Conservation (phyloP, 1,139 yeast species). For the Trichomonascaceae sp. region DNA sequence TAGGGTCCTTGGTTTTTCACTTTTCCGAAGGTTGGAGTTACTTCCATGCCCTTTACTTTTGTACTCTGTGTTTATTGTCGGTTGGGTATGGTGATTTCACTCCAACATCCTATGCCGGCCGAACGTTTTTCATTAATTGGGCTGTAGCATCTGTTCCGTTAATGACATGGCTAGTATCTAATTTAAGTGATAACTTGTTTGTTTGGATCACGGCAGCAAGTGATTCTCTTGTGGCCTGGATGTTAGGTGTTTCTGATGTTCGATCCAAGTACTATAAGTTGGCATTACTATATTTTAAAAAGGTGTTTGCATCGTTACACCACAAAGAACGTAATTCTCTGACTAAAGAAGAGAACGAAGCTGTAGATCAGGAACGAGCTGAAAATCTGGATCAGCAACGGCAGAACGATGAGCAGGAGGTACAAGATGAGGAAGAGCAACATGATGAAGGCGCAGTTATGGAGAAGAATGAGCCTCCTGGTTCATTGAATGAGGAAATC, state of each 20-base stretch:
- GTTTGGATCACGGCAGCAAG: conserved; percentile 13
- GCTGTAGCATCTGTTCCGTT: conserved; percentile 76
- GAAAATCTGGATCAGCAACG: not conserved
- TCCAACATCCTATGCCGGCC: conserved; percentile 58
- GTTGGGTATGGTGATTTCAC: conserved; percentile 80
- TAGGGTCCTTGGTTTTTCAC: conserved; percentile 63
- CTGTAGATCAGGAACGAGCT: conserved; percentile 10
- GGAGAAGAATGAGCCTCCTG: conserved; percentile 5
- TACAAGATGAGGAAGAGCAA: not conserved
- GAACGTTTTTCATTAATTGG: conserved; percentile 72
- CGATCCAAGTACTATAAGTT: conserved; percentile 13
- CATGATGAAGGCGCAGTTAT: conserved; percentile 6
- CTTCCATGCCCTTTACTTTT: conserved; percentile 63
- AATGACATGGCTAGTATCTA: conserved; percentile 75
- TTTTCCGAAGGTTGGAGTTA: conserved; percentile 60
- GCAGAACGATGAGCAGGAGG: conserved; percentile 2
- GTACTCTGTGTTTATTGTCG: conserved; percentile 67
- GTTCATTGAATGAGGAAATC: not conserved
- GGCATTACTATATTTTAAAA: conserved; percentile 20
- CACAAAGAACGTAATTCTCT: not conserved
- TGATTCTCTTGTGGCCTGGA: conserved; percentile 17
- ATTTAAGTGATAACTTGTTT: conserved; percentile 59
- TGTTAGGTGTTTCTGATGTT: conserved; percentile 11
- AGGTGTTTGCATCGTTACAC: conserved; percentile 7
- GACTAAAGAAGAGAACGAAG: conserved; percentile 11